These are phyloP conservation scores for Schizopora paradoxa DNA, from an alignment of 1,284 basidiomycete genomes.

Conservation along the genomic window DNA sequence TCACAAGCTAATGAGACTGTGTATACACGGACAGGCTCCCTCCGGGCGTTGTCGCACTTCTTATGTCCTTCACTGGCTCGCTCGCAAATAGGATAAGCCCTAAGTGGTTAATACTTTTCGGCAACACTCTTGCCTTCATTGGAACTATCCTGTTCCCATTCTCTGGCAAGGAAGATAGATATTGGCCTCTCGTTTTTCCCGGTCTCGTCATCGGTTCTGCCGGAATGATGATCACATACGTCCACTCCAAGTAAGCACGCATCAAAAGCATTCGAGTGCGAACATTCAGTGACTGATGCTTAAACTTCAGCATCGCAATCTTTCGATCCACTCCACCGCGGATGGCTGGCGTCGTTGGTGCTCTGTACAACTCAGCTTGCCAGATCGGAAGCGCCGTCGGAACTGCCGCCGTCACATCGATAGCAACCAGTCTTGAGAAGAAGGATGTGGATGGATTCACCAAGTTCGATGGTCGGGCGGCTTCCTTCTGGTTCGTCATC, in stretches of 20 bases:
- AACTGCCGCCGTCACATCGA: slow-evolving; percentile 41
- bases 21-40: slow-evolving; percentile 12
- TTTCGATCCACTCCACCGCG: slow-evolving; percentile 42
- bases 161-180: slow-evolving; percentile 6
- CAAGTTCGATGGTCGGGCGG: slow-evolving; percentile 37
- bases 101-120: slow-evolving; percentile 11
- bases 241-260: slow-evolving; percentile 9
- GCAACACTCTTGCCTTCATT: slow-evolving; percentile 9
- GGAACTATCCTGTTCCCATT: slow-evolving; percentile 6
- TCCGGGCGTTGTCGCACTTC: slow-evolving; percentile 10
- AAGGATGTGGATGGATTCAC: slow-evolving; percentile 18
- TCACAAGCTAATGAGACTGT: not conserved
- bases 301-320: slow-evolving; percentile 45
- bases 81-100: not conserved
- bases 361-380: slow-evolving; percentile 48
- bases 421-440: slow-evolving; percentile 40
- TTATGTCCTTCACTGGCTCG: slow-evolving; percentile 15
- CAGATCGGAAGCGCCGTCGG: slow-evolving; percentile 48
- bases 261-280: too few relatives aligned
- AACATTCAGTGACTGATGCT: too few relatives aligned
- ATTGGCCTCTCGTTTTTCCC: slow-evolving; percentile 12
- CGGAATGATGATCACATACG: slow-evolving; percentile 11
- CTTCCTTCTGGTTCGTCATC: slow-evolving; percentile 46
- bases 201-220: slow-evolving; percentile 9
- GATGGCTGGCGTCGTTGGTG: slow-evolving; percentile 48